phyloP scores from a whole-genome alignment of 371 early-diverging fungal genomes.

The Chytridium lagenaria region DNA sequence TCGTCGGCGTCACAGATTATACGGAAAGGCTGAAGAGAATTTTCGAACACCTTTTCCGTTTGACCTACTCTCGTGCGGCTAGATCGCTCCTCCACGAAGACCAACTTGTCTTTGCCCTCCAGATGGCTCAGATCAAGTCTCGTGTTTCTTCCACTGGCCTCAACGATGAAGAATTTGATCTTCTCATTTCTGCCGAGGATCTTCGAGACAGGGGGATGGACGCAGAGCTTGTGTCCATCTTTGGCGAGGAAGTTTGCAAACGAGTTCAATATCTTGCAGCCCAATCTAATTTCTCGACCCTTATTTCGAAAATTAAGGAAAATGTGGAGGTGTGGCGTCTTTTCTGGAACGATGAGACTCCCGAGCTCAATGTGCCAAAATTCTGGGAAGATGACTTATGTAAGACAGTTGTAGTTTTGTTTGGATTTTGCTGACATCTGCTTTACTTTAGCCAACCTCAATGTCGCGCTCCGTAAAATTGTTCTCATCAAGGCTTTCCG shows the following conservation, averaged over 20 bases:
- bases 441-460: slow-evolving; percentile 6
- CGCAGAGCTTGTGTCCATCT: slow-evolving; percentile 48
- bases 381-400: slow-evolving; percentile 60
- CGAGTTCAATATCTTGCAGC: slow-evolving; percentile 61
- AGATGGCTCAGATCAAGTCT: slow-evolving; percentile 86
- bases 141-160: slow-evolving; percentile 63
- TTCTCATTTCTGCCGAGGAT: slow-evolving; percentile 61
- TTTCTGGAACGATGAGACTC: slow-evolving; percentile 32
- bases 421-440: not conserved
- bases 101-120: slow-evolving; percentile 85
- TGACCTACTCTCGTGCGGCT: slow-evolving; percentile 83
- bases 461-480: slow-evolving; percentile 68
- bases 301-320: slow-evolving; percentile 38
- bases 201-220: not conserved
- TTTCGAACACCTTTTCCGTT: slow-evolving; percentile 81
- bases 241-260: slow-evolving; percentile 68
- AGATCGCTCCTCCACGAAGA: slow-evolving; percentile 89
- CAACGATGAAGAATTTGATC: slow-evolving; percentile 78
- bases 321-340: slow-evolving; percentile 33
- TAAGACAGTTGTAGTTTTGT: slow-evolving; percentile 46
- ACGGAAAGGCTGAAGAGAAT: slow-evolving; percentile 76
- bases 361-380: slow-evolving; percentile 56
- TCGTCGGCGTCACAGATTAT: slow-evolving; percentile 76
- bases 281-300: slow-evolving; percentile 62
- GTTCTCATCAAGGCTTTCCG: slow-evolving; percentile 85